phyloP scores from a whole-genome alignment of 352 stramenopile species.

The Phytophthora ramorum region DNA sequence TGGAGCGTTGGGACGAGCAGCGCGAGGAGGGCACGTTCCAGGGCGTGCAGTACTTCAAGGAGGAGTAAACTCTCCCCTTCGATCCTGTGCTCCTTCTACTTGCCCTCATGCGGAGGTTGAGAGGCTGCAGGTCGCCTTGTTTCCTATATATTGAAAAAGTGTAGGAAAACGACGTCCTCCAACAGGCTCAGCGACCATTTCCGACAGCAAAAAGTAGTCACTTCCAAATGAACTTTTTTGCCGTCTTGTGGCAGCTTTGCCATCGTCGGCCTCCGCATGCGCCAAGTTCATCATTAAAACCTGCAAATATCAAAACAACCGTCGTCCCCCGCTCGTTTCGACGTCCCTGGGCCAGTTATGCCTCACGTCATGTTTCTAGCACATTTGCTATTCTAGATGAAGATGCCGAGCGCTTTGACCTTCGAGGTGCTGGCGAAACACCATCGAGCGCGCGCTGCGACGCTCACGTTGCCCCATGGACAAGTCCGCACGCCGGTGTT shows the following conservation, averaged over 20 bases:
- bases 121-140: slow-evolving; percentile 4
- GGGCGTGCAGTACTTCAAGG: slow-evolving; percentile 82
- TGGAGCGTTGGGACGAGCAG: slow-evolving; percentile 85
- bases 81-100: slow-evolving; percentile 10
- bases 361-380: slow-evolving; percentile 23
- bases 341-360: slow-evolving; percentile 13
- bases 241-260: slow-evolving; percentile 13
- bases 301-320: slow-evolving; percentile 23
- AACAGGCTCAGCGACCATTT: not conserved
- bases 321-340: not conserved
- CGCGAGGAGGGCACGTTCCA: slow-evolving; percentile 86
- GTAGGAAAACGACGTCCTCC: slow-evolving; percentile 1
- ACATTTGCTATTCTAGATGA: slow-evolving; percentile 29
- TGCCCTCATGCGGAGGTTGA: slow-evolving; percentile 9
- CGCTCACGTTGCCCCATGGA: slow-evolving; percentile 87
- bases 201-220: slow-evolving; percentile 17
- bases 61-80: slow-evolving; percentile 30
- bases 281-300: slow-evolving; percentile 28
- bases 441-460: slow-evolving; percentile 71
- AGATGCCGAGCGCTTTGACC: slow-evolving; percentile 58
- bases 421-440: slow-evolving; percentile 55
- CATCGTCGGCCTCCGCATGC: slow-evolving; percentile 6
- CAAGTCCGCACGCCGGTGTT: slow-evolving; percentile 94
- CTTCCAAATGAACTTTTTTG: slow-evolving; percentile 30
- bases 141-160: not conserved